Evolutionary conservation across 768 basidiomycete species (phyloP).

Genomic region (Gautieria morchelliformis): DNA sequence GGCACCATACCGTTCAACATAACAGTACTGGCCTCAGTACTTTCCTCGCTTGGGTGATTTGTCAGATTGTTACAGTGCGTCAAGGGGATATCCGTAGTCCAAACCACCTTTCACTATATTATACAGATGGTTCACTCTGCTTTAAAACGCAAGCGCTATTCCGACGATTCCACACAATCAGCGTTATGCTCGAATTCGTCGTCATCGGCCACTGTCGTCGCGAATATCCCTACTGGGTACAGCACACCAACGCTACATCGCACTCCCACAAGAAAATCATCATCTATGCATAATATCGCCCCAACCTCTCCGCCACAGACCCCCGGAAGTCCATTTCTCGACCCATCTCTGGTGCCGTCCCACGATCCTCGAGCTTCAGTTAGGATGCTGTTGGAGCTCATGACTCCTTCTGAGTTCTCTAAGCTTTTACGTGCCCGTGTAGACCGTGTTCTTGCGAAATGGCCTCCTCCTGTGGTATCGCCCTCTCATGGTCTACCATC

Average conservation of each 20-base stretch:
- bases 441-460: background rate
- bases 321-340: no score
- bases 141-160: background rate
- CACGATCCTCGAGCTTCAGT: background rate
- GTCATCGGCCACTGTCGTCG: no score
- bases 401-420: constrained; percentile 5
- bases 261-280: background rate
- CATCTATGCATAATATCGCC: background rate
- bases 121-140: constrained; percentile 1
- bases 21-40: no score
- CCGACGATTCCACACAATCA: background rate
- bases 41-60: no score
- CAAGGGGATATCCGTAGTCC: no score
- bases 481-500: constrained; percentile 1
- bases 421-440: constrained; percentile 3
- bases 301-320: background rate
- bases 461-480: background rate
- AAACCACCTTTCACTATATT: background rate
- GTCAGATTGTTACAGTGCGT: no score
- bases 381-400: background rate
- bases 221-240: background rate
- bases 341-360: background rate
- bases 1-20: no score
- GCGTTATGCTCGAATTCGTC: background rate
- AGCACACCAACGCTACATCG: background rate